Evolutionary conservation across 805 yeast species (phyloP), one percentile per base, ranked within the genome.

Genomic region (Cyberlindnera mycetangii): DNA sequence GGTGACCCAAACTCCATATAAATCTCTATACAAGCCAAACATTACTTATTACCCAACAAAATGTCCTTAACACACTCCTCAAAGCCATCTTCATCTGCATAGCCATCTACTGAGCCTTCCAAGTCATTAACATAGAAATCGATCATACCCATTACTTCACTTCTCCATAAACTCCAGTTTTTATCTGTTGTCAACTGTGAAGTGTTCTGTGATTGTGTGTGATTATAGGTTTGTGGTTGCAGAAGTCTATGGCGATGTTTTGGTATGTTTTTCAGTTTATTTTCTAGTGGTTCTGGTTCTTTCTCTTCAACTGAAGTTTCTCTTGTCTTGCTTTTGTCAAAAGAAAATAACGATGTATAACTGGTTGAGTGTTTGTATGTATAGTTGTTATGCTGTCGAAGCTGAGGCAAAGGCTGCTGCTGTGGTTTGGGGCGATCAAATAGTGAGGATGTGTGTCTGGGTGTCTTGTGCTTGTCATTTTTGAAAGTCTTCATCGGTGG

Each of bases 61-160:
- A 40, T 40, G 21, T 34, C 32, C 28, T 25, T 25, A 4, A 25
- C 12, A 25, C 28, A 25, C 28, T 25, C 28, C 14, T 25, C 28
- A 25, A 37, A 37, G 11, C 19, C 17, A 9, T 32, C 35, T 18
- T 17, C 22, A 8, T 18, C 32, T 9, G 32, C 14, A 24, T 37
- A 30, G 8, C 8, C 18, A 21, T 25, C 28, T 4, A 25, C 28
- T 11, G 28, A 35, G 19, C 10, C 11, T 10, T n/a, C 36, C n/a
- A 47, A 12, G 19, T 47, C 51, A 20, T 41, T 22, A 2, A 45
- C 52, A 22, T 45, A 49, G 17, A 45, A 39, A 4, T 43, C 47
- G 20, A 49, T 34, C 44, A 40, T 42, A 3, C 19, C 31, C 48
- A 43, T 42, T 24, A 41, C 44, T 21, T 49, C 52, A 24, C 49